Percentiles rank a stretch among this genome's conserved stretches.
Conservation (phyloP, 78 protist genomes). For the Polysphondylium violaceum region DNA sequence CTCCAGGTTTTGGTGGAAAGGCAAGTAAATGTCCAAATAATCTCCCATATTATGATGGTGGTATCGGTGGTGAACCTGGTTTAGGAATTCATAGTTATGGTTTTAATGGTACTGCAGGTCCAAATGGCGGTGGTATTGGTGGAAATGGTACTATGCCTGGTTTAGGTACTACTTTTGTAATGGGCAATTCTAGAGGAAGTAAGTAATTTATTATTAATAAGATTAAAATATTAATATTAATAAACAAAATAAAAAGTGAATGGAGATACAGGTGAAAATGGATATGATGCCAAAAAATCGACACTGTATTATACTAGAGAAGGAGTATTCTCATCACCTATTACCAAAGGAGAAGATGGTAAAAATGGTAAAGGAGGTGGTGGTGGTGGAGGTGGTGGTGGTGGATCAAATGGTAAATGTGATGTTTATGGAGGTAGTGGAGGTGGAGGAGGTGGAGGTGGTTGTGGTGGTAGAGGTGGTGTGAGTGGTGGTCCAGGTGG, state of each 20-base stretch:
- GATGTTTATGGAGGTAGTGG: conserved; percentile 10
- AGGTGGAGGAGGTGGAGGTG: conserved; percentile 42
- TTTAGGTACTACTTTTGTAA: not conserved
- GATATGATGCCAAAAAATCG: too few species aligned
- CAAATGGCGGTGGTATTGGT: not conserved
- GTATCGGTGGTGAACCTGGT: conserved; percentile 10
- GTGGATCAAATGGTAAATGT: conserved; percentile 19
- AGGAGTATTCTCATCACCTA: too few species aligned
- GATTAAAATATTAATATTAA: too few species aligned
- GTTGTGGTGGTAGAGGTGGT: conserved; percentile 20
- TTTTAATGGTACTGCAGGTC: conserved; percentile 14
- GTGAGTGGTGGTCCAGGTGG: conserved; percentile 15
- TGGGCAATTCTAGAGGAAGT: conserved; percentile 5
- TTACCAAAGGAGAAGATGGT: too few species aligned
- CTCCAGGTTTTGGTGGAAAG: not conserved
- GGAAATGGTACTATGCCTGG: not conserved
- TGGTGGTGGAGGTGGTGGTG: conserved; percentile 49
- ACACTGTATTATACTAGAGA: too few species aligned
- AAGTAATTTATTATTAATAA: not conserved
- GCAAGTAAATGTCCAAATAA: not conserved
- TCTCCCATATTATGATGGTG: not conserved
- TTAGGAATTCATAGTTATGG: conserved; percentile 4
- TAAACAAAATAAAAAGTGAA: too few species aligned
- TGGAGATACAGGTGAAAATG: conserved; percentile 21
- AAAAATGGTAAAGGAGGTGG: conserved; percentile 50